Base-by-base conservation (phyloP, 2,329 filamentous ascomycete genomes). In the Mycocentrospora acerina region DNA sequence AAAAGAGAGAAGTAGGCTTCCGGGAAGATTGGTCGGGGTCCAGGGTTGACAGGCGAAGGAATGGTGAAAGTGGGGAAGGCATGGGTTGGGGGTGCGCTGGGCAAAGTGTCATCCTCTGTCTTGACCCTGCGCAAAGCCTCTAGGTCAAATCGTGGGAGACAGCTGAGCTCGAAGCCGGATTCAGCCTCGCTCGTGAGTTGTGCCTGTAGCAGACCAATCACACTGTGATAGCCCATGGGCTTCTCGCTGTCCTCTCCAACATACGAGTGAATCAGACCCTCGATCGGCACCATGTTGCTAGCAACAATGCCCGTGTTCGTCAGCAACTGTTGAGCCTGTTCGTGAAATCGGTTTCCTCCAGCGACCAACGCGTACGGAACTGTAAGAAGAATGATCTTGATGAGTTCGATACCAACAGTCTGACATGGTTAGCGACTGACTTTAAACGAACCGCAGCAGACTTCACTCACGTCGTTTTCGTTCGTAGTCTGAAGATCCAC, bases 261-360 rank as follows among this genome's bases (percentile, higher is more conserved):
- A 63, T 91, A 96, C 2, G 90, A 89, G 53, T 96, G 88, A 34
- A 97, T 88, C 38, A 96, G 73, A 18, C 83, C 77, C 63, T 96
- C 90, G 24, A 97, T 77, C 2, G 86, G 79, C 64, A 96, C 88
- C 9, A 88, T 86, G 47, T 93, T 90, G 2, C 86, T 88, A 9
- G 91, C 90, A 55, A 97, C 94, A 50, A 97, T 89, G 39, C 93
- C 90, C 2, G 93, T 97, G 74, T 94, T 95, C 51, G 94, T 88
- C 64, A 98, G 82, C 36, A 97, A 75, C 31, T 87, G 83, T 1
- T 79, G 77, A 2, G 89, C 90, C 50, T 86, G 77, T 54, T 85
- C 81, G 59, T 86, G 83, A 37, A 60, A 64, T 13, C 52, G 53
- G 26, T 34, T 48, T 25, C 61, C 64, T 22, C 62, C 58, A 4